Base-by-base conservation (phyloP, 257 asterid species). In the Scutellaria barbata region DNA sequence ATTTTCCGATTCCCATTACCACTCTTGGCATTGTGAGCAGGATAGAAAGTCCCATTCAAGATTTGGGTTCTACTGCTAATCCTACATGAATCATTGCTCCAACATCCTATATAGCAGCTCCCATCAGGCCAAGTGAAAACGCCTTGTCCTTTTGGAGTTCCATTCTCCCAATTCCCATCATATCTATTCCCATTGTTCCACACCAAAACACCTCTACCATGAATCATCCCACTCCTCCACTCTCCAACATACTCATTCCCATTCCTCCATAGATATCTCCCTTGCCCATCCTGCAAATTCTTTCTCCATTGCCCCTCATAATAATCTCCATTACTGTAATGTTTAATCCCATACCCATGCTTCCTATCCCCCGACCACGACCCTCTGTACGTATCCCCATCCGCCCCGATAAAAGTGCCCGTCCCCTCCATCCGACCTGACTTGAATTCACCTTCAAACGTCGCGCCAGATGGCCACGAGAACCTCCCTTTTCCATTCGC, bases 401-500 rank as follows among this genome's bases (percentile, higher is more conserved):
- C 95, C 10, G 96, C 54, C 6, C 96, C 96, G 39, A 92, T 87
- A 74, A 89, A 92, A 0, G 93, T 86, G 13, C 99, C 99, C 0
- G 72, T 68, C 0, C 99, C 99, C 51, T 94, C 99, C 97, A 94
- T 94, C 54, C 98, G 84, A 40, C 99, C 98, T 42, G 90, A 86
- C 82, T 79, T 89, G 75, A 95, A 95, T 43, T 95, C 95, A 0
- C 99, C 99, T 57, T 85, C 95, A 52, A 82, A 95, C 8, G 90
- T 88, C 16, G 99, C 98, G 1, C 99, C 98, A 0, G 97, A 92
- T 2, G 99, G 97, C 99, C 99, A 95, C 0, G 99, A 95, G 52
- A 95, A 85, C 73, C 82, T 92, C 1, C 99, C 99, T 53, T 77
- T 88, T 0, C 99, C 99, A 2, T 86, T 83, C 40, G 97, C 97